Base-by-base conservation (phyloP, 2,329 filamentous ascomycete genomes). In the Aspergillus alliaceus region DNA sequence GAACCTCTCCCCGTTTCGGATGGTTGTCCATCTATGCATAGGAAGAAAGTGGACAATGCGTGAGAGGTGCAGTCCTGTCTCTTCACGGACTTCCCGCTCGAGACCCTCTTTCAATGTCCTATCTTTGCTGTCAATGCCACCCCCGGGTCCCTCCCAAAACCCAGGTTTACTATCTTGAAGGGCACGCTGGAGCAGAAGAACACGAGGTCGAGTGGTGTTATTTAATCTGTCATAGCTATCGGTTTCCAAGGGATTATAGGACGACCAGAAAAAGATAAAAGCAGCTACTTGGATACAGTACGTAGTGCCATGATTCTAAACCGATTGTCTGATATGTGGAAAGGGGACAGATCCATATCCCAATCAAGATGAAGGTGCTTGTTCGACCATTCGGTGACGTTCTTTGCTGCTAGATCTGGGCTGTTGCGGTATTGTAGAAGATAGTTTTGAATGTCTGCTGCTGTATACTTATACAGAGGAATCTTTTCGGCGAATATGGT, bases 361-460 rank as follows among this genome's bases (percentile, higher is more conserved):
- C 42, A 48, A 29, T 54, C 32, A 34, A 54, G 24, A 20, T 48
- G 20, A 32, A 54, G 40, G n/a, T n/a, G n/a, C n/a, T n/a, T 55
- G 31, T 11, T 40, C 18, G 48, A 11, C 18, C 9, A 20, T 20
- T n/a, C 47, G n/a, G n/a, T n/a, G n/a, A 32, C 48, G 35, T 56
- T n/a, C 18, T 40, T 12, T 8, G 51, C 31, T 51, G 48, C 54
- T 44, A 22, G 25, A 24, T 25, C 27, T 35, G 48, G 39, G 47
- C 31, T n/a, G 47, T 37, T 53, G 39, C 31, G 50, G 22, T 54
- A 54, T 18, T 46, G 27, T 18, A 53, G 35, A 52, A 57, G 37
- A 32, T 57, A 57, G 42, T 53, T 54, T 15, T 57, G 35, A 20
- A 57, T 18, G 9, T 46, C 49, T 39, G 39, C 49, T 47, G 54